phyloP scores from a whole-genome alignment of 768 basidiomycete genomes.

The Mycena latifolia region DNA sequence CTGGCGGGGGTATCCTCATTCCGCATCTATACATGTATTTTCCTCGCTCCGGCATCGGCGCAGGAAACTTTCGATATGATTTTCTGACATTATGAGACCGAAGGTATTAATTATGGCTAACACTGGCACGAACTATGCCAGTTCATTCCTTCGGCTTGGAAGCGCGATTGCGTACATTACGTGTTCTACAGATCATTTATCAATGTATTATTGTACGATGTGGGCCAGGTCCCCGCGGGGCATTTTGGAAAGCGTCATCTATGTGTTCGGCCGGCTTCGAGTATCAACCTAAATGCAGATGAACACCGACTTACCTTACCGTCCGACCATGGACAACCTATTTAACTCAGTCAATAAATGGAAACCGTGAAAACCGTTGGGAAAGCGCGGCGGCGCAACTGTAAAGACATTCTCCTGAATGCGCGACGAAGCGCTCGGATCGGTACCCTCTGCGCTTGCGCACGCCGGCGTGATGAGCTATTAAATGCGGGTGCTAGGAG shows the following conservation, averaged over 20 bases:
- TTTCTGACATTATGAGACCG: conserved; percentile 5
- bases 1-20: no score
- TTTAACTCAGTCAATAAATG: conserved; percentile 1
- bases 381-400: neutral
- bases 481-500: conserved; percentile 1
- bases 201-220: neutral
- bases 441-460: conserved; percentile 3
- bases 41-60: neutral
- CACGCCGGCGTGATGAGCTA: conserved; percentile 5
- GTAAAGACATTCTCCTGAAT: neutral
- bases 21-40: neutral
- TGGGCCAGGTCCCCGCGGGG: conserved; percentile 1
- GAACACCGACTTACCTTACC: conserved; percentile 1
- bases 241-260: conserved; percentile 2
- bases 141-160: neutral
- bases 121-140: neutral
- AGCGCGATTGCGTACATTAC: conserved; percentile 5
- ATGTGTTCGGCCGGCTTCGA: no score
- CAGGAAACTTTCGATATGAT: neutral
- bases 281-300: conserved; percentile 6
- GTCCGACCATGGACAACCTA: conserved; percentile 1
- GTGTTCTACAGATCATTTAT: conserved; percentile 1
- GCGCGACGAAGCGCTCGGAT: conserved; percentile 5
- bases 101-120: conserved; percentile 2
- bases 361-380: conserved; percentile 4